Evolutionary conservation across 495 filamentous ascomycete species (phyloP), one percentile per base, ranked within the genome.

Genomic region (Cryomyces minteri): DNA sequence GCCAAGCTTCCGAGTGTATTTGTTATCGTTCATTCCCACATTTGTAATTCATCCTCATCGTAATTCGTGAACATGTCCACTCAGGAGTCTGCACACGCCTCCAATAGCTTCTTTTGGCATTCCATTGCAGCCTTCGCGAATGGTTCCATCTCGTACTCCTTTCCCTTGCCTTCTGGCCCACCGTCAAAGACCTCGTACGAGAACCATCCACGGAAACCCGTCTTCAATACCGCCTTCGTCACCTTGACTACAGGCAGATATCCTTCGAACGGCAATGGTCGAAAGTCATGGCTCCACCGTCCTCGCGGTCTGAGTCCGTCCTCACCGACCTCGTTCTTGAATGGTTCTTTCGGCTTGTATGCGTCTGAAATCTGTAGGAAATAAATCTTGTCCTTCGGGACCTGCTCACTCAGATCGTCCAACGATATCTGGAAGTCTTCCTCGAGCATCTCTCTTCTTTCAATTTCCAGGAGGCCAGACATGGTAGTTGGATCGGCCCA

Each of bases 321-420:
- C 39, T 70, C 58, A 46, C 66, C 64, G 1, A 53, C 43, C 43
- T 68, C 58, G 10, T 62, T 58, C 32, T 67, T 54, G 3, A 83
- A 47, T 4, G 79, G 77, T 25, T 53, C 42, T 3, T 61, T 55
- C 36, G 74, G 66, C 52, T 67, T 73, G 51, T 85, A 86, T n/a
- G 82, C 84, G 60, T 88, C 84, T 8, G 70, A 78, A 42, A 88
- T 78, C 59, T 88, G 82, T 14, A 88, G 56, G 2, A 88, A 59
- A 55, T 73, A 85, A 34, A 88, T 85, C 58, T 84, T 87, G 25
- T 81, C 77, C 4, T 66, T 58, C 0, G 80, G 78, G 2, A 88
- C 60, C 0, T 71, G 73, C 0, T 41, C 52, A 0, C 62, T 60
- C 2, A 88, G 65, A 18, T 73, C 65, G 2, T 61, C 48, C 47